phyloP scores from a whole-genome alignment of 805 yeast genomes.

The Suhomyces sp. region DNA sequence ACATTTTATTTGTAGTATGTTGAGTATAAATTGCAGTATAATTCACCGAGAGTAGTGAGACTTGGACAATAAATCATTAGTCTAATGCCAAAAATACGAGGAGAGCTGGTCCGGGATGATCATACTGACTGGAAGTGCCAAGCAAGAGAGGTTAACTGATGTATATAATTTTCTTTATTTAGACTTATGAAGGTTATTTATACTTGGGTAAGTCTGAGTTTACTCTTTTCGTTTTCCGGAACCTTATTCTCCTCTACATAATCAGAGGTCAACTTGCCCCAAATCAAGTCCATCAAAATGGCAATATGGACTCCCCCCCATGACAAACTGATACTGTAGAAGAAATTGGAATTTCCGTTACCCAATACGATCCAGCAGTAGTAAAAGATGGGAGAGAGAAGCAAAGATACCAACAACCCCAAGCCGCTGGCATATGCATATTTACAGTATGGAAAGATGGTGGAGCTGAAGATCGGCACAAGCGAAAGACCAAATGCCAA shows the following conservation, averaged over 20 bases:
- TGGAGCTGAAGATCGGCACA: constrained; percentile 43
- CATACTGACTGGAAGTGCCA: no score
- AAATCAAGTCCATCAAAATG: constrained; percentile 69
- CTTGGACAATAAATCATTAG: no score
- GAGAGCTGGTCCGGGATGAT: no score
- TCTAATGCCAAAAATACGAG: no score
- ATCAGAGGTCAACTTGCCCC: constrained; percentile 75
- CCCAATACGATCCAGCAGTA: constrained; percentile 93
- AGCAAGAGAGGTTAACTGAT: no score
- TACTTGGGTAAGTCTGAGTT: constrained; percentile 50
- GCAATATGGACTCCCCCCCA: constrained; percentile 69
- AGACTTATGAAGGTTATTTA: no score
- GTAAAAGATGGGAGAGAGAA: constrained; percentile 84
- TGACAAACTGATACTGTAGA: constrained; percentile 87
- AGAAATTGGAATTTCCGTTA: constrained; percentile 94
- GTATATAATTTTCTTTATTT: no score
- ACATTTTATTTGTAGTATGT: no score
- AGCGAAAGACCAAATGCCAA: constrained; percentile 45
- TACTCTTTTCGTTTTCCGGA: constrained; percentile 25
- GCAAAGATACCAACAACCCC: constrained; percentile 48
- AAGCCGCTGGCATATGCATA: constrained; percentile 47
- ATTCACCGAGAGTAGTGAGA: no score
- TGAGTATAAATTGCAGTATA: no score
- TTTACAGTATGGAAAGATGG: constrained; percentile 45
- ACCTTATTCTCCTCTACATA: constrained; percentile 46